A percentile compares a stretch with the other conserved stretches of the same genome.
Conservation (phyloP, 2,329 filamentous ascomycete species). For the Colletotrichum lini region DNA sequence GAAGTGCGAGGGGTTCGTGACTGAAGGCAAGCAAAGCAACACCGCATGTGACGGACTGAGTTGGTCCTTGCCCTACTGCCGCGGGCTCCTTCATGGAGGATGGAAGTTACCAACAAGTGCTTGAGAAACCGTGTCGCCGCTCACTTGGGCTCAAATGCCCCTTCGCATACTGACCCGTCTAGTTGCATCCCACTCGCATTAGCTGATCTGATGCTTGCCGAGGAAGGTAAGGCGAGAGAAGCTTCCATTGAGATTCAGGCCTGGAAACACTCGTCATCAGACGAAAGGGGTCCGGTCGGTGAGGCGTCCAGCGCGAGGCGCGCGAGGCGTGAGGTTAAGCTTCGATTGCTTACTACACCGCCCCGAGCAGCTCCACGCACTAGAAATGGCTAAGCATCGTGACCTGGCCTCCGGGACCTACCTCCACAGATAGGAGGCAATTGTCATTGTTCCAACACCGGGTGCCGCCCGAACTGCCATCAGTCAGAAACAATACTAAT, state of each 20-base stretch:
- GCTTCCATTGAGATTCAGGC: slow-evolving; percentile 4
- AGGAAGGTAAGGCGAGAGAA: slow-evolving; percentile 8
- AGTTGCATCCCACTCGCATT: neutral
- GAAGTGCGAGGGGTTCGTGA: neutral
- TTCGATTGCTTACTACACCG: slow-evolving; percentile 19
- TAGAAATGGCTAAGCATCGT: slow-evolving; percentile 17
- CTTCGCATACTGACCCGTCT: neutral
- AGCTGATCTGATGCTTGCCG: neutral
- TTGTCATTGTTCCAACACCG: slow-evolving; percentile 23
- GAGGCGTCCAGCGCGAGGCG: neutral
- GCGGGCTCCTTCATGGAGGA: neutral
- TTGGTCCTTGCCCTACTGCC: neutral
- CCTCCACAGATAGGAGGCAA: neutral
- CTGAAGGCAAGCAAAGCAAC: no score
- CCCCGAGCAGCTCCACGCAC: neutral
- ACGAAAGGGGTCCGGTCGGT: slow-evolving; percentile 9
- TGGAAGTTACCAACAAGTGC: neutral
- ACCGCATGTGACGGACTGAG: no score
- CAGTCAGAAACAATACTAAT: neutral
- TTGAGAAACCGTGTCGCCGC: neutral
- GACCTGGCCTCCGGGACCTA: slow-evolving; percentile 4
- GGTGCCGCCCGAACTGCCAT: slow-evolving; percentile 4
- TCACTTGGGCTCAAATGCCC: neutral
- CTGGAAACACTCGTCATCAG: neutral
- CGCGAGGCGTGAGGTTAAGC: slow-evolving; percentile 15